Evolutionary conservation across 768 basidiomycete species (phyloP).

Genomic region (Plicaturopsis crispa): DNA sequence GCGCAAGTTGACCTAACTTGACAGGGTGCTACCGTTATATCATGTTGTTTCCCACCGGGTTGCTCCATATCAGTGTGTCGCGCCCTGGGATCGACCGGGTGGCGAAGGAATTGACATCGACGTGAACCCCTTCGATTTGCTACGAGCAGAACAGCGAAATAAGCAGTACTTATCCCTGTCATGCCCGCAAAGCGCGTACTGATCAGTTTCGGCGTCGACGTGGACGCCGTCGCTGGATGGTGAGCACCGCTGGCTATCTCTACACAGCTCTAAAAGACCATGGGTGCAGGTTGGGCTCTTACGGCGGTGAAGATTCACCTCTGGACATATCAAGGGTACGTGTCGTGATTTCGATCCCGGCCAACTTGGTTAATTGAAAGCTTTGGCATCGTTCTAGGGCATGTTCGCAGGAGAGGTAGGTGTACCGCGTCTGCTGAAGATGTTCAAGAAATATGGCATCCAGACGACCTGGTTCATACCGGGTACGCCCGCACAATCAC

Average conservation of each 20-base stretch:
- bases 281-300: constrained; percentile 56
- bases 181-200: constrained; percentile 52
- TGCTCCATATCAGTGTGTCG: too few species aligned
- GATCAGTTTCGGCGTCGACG: constrained; percentile 62
- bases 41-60: too few species aligned
- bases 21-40: too few species aligned
- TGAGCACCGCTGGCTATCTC: constrained; percentile 12
- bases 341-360: too few species aligned
- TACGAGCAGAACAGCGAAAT: background rate
- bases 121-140: too few species aligned
- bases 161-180: background rate
- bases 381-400: constrained; percentile 30
- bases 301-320: constrained; percentile 69
- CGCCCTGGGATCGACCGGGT: too few species aligned
- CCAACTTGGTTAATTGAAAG: too few species aligned
- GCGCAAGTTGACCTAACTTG: too few species aligned
- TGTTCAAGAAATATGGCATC: constrained; percentile 65
- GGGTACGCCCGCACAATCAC: constrained; percentile 25
- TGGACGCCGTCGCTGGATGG: constrained; percentile 77
- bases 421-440: constrained; percentile 55
- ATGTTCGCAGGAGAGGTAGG: constrained; percentile 77
- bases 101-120: too few species aligned
- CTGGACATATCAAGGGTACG: constrained; percentile 57
- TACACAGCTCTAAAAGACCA: background rate
- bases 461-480: constrained; percentile 74